These are phyloP conservation scores for Solanum clarkiae DNA, from an alignment of 257 asterid genomes.

Conservation along the genomic window DNA sequence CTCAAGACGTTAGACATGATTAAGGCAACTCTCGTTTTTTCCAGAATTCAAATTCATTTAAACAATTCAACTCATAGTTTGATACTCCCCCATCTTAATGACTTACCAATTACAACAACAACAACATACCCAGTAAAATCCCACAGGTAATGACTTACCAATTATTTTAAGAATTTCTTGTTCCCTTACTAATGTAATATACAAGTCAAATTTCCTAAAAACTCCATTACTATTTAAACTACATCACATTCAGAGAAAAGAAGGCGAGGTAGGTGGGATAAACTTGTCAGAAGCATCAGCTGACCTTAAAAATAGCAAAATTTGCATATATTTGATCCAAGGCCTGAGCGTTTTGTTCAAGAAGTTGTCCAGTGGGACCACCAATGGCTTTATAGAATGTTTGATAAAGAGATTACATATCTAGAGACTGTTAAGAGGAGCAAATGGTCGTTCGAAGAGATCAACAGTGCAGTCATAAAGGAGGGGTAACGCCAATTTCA, in stretches of 20 bases:
- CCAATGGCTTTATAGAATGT: slow-evolving; percentile 65
- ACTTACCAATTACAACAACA: no score
- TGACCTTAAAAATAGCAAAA: slow-evolving; percentile 64
- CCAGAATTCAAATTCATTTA: not conserved
- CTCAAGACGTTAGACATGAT: not conserved
- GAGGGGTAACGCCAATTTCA: no score
- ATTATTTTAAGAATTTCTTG: not conserved
- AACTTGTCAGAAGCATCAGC: not conserved
- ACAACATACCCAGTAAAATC: no score
- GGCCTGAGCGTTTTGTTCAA: slow-evolving; percentile 73
- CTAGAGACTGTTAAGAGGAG: no score
- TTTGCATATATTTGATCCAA: slow-evolving; percentile 85
- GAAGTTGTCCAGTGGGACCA: slow-evolving; percentile 71
- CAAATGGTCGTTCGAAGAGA: no score
- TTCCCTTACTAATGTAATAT: not conserved
- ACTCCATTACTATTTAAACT: not conserved
- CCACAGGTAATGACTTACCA: no score
- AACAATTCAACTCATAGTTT: not conserved
- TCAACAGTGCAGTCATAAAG: no score
- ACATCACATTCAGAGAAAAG: not conserved
- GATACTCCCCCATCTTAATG: not conserved
- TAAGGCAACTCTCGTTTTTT: not conserved
- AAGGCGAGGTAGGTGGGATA: not conserved
- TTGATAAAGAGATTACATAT: no score
- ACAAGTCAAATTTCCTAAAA: not conserved